phyloP scores from a whole-genome alignment of 768 basidiomycete species.

The Xanthoconium stramineum region DNA sequence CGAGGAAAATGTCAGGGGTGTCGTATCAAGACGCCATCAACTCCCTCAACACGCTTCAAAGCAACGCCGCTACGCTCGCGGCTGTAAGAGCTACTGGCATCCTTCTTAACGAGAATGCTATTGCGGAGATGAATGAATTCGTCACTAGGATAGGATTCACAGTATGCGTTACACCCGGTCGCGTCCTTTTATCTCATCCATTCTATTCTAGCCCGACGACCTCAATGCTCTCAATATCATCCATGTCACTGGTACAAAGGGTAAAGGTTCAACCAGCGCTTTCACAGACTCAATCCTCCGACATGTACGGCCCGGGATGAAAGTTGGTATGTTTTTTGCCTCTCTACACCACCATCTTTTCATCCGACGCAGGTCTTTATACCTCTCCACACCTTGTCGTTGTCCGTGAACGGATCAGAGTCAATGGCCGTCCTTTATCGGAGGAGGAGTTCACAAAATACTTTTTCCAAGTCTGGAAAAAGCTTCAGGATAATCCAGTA shows the following conservation, averaged over 20 bases:
- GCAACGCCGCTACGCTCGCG: slow-evolving; percentile 90
- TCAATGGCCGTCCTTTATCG: slow-evolving; percentile 86
- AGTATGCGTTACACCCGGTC: slow-evolving; percentile 42
- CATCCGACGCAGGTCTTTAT: slow-evolving; percentile 66
- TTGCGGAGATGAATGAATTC: slow-evolving; percentile 91
- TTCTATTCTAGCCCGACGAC: slow-evolving; percentile 59
- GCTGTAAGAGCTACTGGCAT: slow-evolving; percentile 73
- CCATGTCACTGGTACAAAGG: slow-evolving; percentile 97
- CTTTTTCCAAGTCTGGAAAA: slow-evolving; percentile 97
- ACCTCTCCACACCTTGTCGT: slow-evolving; percentile 96
- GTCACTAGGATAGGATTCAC: slow-evolving; percentile 80
- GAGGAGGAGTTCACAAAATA: slow-evolving; percentile 86
- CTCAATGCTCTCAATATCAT: slow-evolving; percentile 89
- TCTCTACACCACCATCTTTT: background rate
- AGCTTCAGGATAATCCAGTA: slow-evolving; percentile 66
- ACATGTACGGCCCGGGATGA: slow-evolving; percentile 68
- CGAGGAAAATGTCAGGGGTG: slow-evolving; percentile 47
- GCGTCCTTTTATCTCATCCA: slow-evolving; percentile 12
- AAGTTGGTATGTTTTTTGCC: slow-evolving; percentile 58
- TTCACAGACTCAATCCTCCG: slow-evolving; percentile 86
- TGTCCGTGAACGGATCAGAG: slow-evolving; percentile 91
- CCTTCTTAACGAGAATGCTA: slow-evolving; percentile 51
- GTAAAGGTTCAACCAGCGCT: slow-evolving; percentile 96
- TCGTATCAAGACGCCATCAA: slow-evolving; percentile 74
- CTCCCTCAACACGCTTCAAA: slow-evolving; percentile 77